Evolutionary conservation across 768 basidiomycete genomes (phyloP).

Genomic region (Trametes meyenii): DNA sequence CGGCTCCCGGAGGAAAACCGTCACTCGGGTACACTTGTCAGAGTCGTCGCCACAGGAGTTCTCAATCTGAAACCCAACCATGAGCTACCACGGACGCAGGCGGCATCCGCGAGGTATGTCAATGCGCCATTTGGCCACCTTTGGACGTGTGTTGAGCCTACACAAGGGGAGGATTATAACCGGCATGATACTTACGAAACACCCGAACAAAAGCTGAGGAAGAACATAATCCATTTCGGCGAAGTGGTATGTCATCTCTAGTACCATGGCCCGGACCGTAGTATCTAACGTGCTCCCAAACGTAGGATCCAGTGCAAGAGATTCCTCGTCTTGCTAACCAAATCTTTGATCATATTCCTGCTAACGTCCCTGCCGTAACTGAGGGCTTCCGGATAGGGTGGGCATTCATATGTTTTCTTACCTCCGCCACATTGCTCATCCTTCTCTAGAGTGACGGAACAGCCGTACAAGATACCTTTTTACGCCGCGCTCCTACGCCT

Average conservation of each 20-base stretch:
- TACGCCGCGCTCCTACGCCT: conserved; percentile 81
- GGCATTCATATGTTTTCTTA: conserved; percentile 25
- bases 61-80: neutral
- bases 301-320: conserved; percentile 72
- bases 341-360: conserved; percentile 59
- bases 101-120: conserved; percentile 31
- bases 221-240: conserved; percentile 69
- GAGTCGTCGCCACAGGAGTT: neutral
- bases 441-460: conserved; percentile 74
- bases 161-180: conserved; percentile 59
- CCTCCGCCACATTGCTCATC: conserved; percentile 17
- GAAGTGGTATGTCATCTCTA: conserved; percentile 67
- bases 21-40: neutral
- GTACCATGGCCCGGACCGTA: neutral
- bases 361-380: conserved; percentile 64
- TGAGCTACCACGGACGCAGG: conserved; percentile 31
- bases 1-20: neutral
- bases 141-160: neutral
- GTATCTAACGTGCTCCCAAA: neutral
- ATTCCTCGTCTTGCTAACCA: conserved; percentile 65
- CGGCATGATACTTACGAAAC: conserved; percentile 66
- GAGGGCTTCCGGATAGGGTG: conserved; percentile 80
- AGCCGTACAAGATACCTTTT: conserved; percentile 91
- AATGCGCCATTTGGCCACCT: neutral
- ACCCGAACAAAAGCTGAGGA: conserved; percentile 72